phyloP scores from a whole-genome alignment of 2,329 filamentous ascomycete genomes.

The Aspergillus sp. region DNA sequence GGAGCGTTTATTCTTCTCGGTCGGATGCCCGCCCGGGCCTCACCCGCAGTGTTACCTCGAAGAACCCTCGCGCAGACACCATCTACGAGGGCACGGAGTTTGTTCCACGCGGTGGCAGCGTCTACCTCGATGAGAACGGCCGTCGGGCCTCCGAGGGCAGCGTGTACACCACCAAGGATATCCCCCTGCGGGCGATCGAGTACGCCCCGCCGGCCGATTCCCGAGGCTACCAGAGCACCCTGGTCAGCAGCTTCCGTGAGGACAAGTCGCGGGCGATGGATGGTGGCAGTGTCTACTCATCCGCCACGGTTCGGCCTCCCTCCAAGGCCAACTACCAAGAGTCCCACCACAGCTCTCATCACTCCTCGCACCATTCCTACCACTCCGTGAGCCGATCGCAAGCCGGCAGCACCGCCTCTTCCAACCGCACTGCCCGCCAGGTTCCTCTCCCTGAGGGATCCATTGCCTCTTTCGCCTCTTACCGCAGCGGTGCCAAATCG shows the following conservation, averaged over 20 bases:
- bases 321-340: slow-evolving; percentile 31
- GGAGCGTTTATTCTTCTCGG: slow-evolving; percentile 31
- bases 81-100: slow-evolving; percentile 44
- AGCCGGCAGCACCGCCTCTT: slow-evolving; percentile 30
- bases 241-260: slow-evolving; percentile 44
- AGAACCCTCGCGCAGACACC: slow-evolving; percentile 44
- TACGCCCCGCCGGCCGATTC: slow-evolving; percentile 34
- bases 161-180: slow-evolving; percentile 37
- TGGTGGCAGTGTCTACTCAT: slow-evolving; percentile 36
- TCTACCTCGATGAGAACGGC: slow-evolving; percentile 31
- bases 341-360: slow-evolving; percentile 24
- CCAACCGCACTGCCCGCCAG: slow-evolving; percentile 39
- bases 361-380: slow-evolving; percentile 24
- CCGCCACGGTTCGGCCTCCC: slow-evolving; percentile 38
- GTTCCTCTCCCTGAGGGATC: slow-evolving; percentile 40
- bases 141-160: slow-evolving; percentile 42
- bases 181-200: slow-evolving; percentile 44
- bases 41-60: slow-evolving; percentile 39
- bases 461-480: slow-evolving; percentile 26
- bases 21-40: slow-evolving; percentile 34
- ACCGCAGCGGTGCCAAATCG: slow-evolving; percentile 26
- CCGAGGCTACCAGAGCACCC: slow-evolving; percentile 39
- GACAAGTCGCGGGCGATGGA: slow-evolving; percentile 34
- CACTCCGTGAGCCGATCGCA: slow-evolving; percentile 25
- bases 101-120: slow-evolving; percentile 21